These are phyloP conservation scores for Dicorynia guianensis DNA, from an alignment of 306 rosid species.

Conservation along the genomic window DNA sequence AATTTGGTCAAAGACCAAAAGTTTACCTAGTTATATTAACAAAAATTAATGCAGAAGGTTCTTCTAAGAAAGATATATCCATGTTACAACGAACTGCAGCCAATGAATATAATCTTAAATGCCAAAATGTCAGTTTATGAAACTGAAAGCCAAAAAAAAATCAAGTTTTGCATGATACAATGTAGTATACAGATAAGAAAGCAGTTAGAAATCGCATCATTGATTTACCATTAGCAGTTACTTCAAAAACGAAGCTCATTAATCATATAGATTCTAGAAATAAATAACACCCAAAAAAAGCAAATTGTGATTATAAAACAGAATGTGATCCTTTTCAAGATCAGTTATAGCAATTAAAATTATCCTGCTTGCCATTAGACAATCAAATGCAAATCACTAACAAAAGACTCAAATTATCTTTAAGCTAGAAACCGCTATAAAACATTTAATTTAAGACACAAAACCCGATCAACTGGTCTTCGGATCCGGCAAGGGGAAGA, in stretches of 20 bases:
- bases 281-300: neutral
- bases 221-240: neutral
- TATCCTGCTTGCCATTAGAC: conserved; percentile 27
- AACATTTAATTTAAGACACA: conserved; percentile 18
- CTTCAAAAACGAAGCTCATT: conserved; percentile 22
- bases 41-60: too few species aligned
- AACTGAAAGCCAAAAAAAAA: too few species aligned
- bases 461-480: conserved; percentile 73
- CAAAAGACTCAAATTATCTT: conserved; percentile 20
- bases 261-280: conserved; percentile 19
- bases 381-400: conserved; percentile 37
- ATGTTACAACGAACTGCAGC: too few species aligned
- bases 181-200: too few species aligned
- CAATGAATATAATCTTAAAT: too few species aligned
- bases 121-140: too few species aligned
- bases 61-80: too few species aligned
- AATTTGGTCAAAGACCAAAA: too few species aligned
- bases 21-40: too few species aligned
- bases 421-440: conserved; percentile 31
- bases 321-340: conserved; percentile 32
- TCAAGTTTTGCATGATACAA: too few species aligned
- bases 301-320: conserved; percentile 34
- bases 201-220: too few species aligned
- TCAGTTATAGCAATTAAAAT: conserved; percentile 43
- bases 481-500: conserved; percentile 96